phyloP scores from a whole-genome alignment of 768 basidiomycete genomes.

The Russula compacta region DNA sequence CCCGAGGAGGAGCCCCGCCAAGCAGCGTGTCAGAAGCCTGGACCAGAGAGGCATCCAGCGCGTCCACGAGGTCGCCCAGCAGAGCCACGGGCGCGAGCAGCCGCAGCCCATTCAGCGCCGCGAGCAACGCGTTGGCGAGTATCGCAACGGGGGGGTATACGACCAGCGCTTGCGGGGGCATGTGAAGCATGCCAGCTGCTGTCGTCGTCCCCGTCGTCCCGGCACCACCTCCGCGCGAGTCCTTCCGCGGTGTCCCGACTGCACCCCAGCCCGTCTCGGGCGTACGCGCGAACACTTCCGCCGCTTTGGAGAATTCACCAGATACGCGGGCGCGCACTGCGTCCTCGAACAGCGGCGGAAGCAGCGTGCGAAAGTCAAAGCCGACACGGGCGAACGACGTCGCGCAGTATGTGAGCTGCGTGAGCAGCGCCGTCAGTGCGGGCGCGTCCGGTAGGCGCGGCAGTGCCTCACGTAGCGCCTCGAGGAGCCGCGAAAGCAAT shows the following conservation, averaged over 20 bases:
- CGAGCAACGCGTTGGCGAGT: conserved; percentile 63
- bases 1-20: conserved; percentile 17
- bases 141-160: conserved; percentile 67
- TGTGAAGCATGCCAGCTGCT: conserved; percentile 34
- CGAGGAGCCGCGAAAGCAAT: conserved; percentile 57
- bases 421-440: conserved; percentile 73
- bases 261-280: conserved; percentile 11
- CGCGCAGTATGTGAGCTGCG: conserved; percentile 90
- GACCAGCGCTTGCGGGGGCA: conserved; percentile 62
- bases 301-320: conserved; percentile 39
- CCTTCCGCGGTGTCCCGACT: conserved; percentile 15
- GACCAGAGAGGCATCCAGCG: conserved; percentile 46
- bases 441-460: conserved; percentile 45
- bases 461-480: conserved; percentile 53
- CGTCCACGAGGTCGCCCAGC: conserved; percentile 37
- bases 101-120: conserved; percentile 71
- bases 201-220: conserved; percentile 9
- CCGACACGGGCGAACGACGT: conserved; percentile 88
- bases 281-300: conserved; percentile 21
- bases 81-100: conserved; percentile 65
- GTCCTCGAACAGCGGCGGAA: conserved; percentile 55
- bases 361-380: conserved; percentile 70
- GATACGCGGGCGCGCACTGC: conserved; percentile 53
- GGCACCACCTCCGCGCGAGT: conserved; percentile 14
- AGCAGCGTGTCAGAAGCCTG: conserved; percentile 39